Conservation (phyloP, 805 yeast genomes). For the Metschnikowia reukaufii region DNA sequence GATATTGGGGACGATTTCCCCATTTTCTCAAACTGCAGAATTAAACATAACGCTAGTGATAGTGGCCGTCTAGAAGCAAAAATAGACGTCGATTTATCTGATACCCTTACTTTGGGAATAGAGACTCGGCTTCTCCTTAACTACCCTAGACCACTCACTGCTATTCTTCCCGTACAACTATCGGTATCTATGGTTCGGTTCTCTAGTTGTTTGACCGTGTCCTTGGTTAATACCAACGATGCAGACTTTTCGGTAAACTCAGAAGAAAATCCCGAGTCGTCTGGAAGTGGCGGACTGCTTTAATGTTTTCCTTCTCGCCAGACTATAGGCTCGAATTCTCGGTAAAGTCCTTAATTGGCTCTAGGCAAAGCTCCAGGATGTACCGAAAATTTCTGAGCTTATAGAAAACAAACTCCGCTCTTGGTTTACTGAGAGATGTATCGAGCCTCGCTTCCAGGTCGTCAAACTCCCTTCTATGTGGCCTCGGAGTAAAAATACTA, state of each 20-base stretch:
- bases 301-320: conserved; percentile 88
- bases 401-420: conserved; percentile 78
- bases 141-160: conserved; percentile 80
- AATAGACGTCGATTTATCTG: conserved; percentile 87
- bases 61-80: conserved; percentile 71
- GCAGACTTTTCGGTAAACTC: conserved; percentile 9
- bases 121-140: conserved; percentile 78
- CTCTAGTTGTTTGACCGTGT: conserved; percentile 84
- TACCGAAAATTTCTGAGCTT: conserved; percentile 85
- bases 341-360: conserved; percentile 86
- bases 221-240: conserved; percentile 49
- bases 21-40: conserved; percentile 88
- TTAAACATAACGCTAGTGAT: conserved; percentile 56
- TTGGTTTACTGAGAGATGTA: conserved; percentile 92
- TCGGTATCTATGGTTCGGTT: conserved; percentile 88
- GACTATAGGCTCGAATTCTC: conserved; percentile 88
- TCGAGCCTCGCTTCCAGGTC: conserved; percentile 89
- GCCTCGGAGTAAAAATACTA: conserved; percentile 55
- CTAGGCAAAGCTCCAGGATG: conserved; percentile 89
- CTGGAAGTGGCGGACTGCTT: conserved; percentile 54
- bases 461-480: conserved; percentile 82
- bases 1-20: conserved; percentile 96
- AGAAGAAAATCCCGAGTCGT: not conserved
- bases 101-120: conserved; percentile 80
- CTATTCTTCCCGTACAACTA: conserved; percentile 80